Evolutionary conservation across 768 basidiomycete species (phyloP).

Genomic region (Trametes cinnabarina): DNA sequence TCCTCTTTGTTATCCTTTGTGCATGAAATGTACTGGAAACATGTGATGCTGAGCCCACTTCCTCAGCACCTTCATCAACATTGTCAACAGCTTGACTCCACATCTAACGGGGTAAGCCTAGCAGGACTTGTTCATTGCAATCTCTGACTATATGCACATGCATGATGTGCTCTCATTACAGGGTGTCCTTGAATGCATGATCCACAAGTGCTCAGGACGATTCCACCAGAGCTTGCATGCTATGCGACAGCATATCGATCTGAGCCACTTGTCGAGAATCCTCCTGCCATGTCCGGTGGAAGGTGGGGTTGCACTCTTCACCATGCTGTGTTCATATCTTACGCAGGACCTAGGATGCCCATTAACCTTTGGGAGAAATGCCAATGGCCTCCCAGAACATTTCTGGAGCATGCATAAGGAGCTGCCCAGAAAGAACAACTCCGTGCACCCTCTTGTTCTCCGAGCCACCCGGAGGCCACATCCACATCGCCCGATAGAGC

Average conservation of each 20-base stretch:
- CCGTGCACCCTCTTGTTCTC: not conserved
- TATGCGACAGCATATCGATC: constrained; percentile 12
- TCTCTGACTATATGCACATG: not conserved
- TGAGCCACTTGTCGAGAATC: constrained; percentile 18
- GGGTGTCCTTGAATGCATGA: constrained; percentile 1
- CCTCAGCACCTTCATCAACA: constrained; percentile 16
- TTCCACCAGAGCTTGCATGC: constrained; percentile 6
- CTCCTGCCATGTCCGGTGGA: constrained; percentile 17
- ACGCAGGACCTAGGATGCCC: not conserved
- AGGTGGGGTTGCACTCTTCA: constrained; percentile 1
- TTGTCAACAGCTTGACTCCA: not conserved
- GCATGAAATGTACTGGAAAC: not conserved
- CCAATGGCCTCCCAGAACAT: not conserved
- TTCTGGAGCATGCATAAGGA: not conserved
- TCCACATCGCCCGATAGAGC: not conserved
- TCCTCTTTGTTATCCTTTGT: not conserved
- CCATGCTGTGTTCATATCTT: not conserved
- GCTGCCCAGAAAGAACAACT: not conserved
- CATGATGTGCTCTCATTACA: not conserved
- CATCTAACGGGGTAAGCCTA: constrained; percentile 3
- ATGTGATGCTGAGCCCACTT: not conserved
- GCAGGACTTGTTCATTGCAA: not conserved
- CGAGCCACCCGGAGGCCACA: not conserved
- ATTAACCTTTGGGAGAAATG: constrained; percentile 1
- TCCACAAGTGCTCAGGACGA: constrained; percentile 11